These are phyloP conservation scores for Kwoniella sp. DNA, from an alignment of 768 basidiomycete species.

Conservation along the genomic window DNA sequence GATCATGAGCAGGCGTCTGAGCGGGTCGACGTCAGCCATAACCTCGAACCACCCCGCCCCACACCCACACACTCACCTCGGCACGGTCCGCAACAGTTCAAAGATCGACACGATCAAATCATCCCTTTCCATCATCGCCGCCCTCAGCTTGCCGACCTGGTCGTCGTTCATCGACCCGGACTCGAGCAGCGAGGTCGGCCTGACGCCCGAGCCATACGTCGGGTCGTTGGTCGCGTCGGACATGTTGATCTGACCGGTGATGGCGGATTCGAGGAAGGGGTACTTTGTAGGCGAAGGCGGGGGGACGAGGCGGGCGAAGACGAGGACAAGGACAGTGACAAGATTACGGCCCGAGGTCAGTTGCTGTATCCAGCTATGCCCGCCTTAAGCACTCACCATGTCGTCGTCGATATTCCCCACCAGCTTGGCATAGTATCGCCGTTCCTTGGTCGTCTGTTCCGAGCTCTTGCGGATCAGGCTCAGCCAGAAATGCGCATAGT, in stretches of 20 bases:
- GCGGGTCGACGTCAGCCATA: constrained; percentile 56
- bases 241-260: constrained; percentile 75
- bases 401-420: constrained; percentile 88
- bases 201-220: not conserved
- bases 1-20: constrained; percentile 52
- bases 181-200: constrained; percentile 36
- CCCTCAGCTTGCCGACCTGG: constrained; percentile 75
- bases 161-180: constrained; percentile 54
- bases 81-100: constrained; percentile 77
- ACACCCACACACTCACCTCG: constrained; percentile 59
- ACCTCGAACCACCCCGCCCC: too few species aligned
- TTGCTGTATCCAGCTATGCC: too few species aligned
- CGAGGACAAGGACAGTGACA: not conserved
- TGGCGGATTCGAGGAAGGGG: constrained; percentile 88
- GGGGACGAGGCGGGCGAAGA: too few species aligned
- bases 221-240: constrained; percentile 19
- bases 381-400: constrained; percentile 57
- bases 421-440: constrained; percentile 79
- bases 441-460: constrained; percentile 60
- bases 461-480: constrained; percentile 74
- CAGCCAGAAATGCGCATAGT: constrained; percentile 69
- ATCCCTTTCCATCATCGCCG: constrained; percentile 74
- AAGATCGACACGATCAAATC: constrained; percentile 81
- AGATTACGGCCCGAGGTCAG: not conserved
- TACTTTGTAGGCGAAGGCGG: constrained; percentile 67